phyloP scores from a whole-genome alignment of 2,329 filamentous ascomycete genomes.

The Penicillium sp. region DNA sequence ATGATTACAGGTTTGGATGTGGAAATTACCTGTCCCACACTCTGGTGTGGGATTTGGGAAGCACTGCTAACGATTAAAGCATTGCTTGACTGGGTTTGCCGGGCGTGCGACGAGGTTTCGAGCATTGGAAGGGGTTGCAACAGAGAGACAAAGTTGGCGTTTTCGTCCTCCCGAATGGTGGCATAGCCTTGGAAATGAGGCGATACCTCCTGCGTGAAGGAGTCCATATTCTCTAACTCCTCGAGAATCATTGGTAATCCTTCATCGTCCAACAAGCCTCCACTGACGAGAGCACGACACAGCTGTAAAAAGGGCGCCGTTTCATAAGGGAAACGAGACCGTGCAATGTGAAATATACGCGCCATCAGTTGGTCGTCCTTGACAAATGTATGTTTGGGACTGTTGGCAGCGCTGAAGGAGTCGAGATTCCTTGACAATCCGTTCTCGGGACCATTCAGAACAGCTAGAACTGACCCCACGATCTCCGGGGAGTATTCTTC shows the following conservation, averaged over 20 bases:
- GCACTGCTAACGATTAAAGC: slow-evolving; percentile 36
- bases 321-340: slow-evolving; percentile 80
- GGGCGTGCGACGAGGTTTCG: slow-evolving; percentile 28
- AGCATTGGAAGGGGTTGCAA: slow-evolving; percentile 52
- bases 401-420: slow-evolving; percentile 23
- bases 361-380: slow-evolving; percentile 56
- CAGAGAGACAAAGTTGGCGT: slow-evolving; percentile 73
- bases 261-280: slow-evolving; percentile 43
- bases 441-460: slow-evolving; percentile 51
- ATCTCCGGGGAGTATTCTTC: slow-evolving; percentile 71
- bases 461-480: slow-evolving; percentile 61
- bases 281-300: slow-evolving; percentile 60
- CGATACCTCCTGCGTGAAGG: slow-evolving; percentile 74
- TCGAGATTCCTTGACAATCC: slow-evolving; percentile 19
- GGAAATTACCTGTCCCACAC: slow-evolving; percentile 62
- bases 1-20: slow-evolving; percentile 73
- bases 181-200: slow-evolving; percentile 68
- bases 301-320: slow-evolving; percentile 72
- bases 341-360: slow-evolving; percentile 62
- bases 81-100: slow-evolving; percentile 27
- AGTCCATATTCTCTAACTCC: slow-evolving; percentile 65
- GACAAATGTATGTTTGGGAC: slow-evolving; percentile 53
- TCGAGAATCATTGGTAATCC: slow-evolving; percentile 55
- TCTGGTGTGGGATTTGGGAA: slow-evolving; percentile 38
- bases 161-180: slow-evolving; percentile 78